These are phyloP conservation scores for Aspergillus puulaauensis DNA, from an alignment of 2,329 filamentous ascomycete genomes.

Conservation along the genomic window DNA sequence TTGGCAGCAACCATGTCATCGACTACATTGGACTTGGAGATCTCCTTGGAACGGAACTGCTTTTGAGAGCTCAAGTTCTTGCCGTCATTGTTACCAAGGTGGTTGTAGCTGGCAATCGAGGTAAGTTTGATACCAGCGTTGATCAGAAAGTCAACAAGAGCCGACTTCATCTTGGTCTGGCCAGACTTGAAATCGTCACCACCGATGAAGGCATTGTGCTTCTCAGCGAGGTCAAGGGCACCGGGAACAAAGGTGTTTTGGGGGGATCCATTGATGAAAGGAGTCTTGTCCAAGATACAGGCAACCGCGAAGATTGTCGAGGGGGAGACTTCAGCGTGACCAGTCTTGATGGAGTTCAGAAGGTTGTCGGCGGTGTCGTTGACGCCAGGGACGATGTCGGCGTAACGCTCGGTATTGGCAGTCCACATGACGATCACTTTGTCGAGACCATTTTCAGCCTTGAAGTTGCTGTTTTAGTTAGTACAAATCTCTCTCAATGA, in stretches of 20 bases:
- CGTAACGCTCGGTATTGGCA: conserved; percentile 96
- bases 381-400: conserved; percentile 81
- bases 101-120: conserved; percentile 98
- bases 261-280: conserved; percentile 98
- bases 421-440: conserved; percentile 98
- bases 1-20: conserved; percentile 99
- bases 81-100: conserved; percentile 98
- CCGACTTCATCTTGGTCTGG: conserved; percentile 99
- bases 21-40: conserved; percentile 98
- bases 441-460: conserved; percentile 77
- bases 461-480: conserved; percentile 69
- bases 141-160: conserved; percentile 97
- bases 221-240: conserved; percentile 82
- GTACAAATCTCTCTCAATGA: background rate
- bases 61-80: conserved; percentile 97
- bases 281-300: conserved; percentile 81
- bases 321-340: conserved; percentile 88
- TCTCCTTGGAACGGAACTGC: conserved; percentile 99
- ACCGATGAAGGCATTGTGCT: conserved; percentile 85
- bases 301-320: conserved; percentile 96
- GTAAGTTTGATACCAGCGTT: conserved; percentile 98
- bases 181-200: conserved; percentile 99
- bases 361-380: conserved; percentile 97
- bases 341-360: conserved; percentile 78
- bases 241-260: conserved; percentile 99